A percentile compares a stretch with the other conserved stretches of the same genome.
phyloP scores from a whole-genome alignment of 140 eudicot genomes.

The Stevia rebaudiana region DNA sequence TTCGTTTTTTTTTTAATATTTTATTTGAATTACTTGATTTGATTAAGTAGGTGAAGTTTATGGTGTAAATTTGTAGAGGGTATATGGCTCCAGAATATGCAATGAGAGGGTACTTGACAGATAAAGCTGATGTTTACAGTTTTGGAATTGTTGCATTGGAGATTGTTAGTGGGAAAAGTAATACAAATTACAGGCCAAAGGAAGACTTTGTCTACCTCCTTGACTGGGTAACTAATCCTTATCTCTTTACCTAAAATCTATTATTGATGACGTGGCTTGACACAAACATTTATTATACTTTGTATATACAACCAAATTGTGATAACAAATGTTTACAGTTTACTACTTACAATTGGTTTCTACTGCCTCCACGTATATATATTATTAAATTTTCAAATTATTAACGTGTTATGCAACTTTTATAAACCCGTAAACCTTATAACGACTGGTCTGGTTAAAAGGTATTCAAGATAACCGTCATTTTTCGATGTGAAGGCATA shows the following conservation, averaged over 20 bases:
- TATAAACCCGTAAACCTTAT: not conserved
- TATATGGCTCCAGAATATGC: slow-evolving; percentile 75
- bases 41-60: not conserved
- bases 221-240: slow-evolving; percentile 42
- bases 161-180: slow-evolving; percentile 62
- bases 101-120: slow-evolving; percentile 60
- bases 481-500: slow-evolving; percentile 37
- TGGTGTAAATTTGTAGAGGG: slow-evolving; percentile 40
- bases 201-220: slow-evolving; percentile 62
- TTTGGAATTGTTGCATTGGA: slow-evolving; percentile 61
- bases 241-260: no score
- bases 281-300: no score
- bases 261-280: no score
- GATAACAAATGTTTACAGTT: no score
- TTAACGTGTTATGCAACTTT: not conserved
- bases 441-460: no score
- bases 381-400: no score
- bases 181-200: slow-evolving; percentile 46
- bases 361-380: no score
- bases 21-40: not conserved
- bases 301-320: no score
- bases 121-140: slow-evolving; percentile 62
- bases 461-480: not conserved
- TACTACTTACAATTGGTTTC: no score
- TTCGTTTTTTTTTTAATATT: not conserved